These are phyloP conservation scores for Centrapalus pauciflorus DNA, from an alignment of 129 eudicot genomes.

Conservation along the genomic window DNA sequence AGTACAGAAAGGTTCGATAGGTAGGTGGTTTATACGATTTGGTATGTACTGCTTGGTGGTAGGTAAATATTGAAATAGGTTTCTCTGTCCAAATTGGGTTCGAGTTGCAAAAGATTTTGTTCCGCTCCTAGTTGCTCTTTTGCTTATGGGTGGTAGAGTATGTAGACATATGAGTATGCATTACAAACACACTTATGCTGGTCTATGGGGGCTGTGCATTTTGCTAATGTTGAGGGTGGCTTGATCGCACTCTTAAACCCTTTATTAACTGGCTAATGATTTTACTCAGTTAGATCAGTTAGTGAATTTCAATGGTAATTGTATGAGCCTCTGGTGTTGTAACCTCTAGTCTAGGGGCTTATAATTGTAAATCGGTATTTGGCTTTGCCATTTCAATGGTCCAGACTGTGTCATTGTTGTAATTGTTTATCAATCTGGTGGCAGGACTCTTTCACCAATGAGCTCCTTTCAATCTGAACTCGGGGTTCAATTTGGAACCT, in stretches of 20 bases:
- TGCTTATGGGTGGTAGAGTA: neutral
- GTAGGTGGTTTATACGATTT: neutral
- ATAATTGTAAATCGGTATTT: neutral
- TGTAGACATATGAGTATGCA: neutral
- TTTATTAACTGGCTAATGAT: neutral
- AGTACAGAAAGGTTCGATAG: neutral
- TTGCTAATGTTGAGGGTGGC: neutral
- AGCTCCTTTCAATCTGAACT: constrained; percentile 92
- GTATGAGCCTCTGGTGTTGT: constrained; percentile 4
- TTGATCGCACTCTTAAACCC: neutral
- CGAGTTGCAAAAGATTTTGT: neutral
- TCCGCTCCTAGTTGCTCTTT: neutral
- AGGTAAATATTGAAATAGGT: neutral
- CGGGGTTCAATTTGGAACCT: constrained; percentile 78
- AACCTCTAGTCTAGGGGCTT: too few relatives aligned
- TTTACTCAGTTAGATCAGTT: too few relatives aligned
- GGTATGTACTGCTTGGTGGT: neutral
- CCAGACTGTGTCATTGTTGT: neutral
- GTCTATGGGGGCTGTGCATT: neutral
- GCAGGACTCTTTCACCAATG: constrained; percentile 91
- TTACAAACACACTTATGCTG: neutral
- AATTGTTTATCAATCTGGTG: neutral
- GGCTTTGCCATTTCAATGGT: neutral
- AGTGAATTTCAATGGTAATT: too few relatives aligned
- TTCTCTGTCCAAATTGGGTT: neutral